Base-by-base conservation (phyloP, 495 filamentous ascomycete genomes). In the Penicillium egyptiacum region DNA sequence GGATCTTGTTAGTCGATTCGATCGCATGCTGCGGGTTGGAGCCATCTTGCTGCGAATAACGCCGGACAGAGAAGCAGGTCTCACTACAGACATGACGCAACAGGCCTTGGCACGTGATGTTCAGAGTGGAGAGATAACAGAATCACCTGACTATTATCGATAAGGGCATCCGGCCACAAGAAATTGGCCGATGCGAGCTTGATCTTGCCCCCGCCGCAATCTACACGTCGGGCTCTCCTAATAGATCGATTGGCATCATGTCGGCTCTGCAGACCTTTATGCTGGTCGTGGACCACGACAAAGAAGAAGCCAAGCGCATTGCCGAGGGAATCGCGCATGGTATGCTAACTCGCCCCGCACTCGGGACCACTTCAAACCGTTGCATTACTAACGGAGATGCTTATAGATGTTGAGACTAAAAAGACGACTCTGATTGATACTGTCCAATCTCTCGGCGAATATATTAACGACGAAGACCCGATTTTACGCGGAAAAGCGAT, bases 401-500 rank as follows among this genome's bases (percentile, higher is more conserved):
- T 53, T 60, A n/a, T 46, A 89, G 85, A 80, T 62, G 73, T 91
- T 50, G 81, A 87, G 63, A 79, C 55, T 53, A 84, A 82, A 58
- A 76, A 87, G 50, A 75, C 80, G 23, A 88, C 84, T 51, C 71
- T 91, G 19, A 77, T 91, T 46, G 82, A 86, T 39, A 70, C 88
- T 33, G 83, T 91, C 16, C 83, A 88, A 65, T 83, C 81, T 12
- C 72, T 91, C 25, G 84, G 82, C 11, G 84, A 87, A 70, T 88
- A 88, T 51, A 78, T 90, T 56, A 88, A 87, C 49, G 82, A 87
- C 61, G 87, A 89, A 55, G 86, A 90, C 68, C 75, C 75, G 41
- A 78, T 79, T 26, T 66, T 85, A 23, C 80, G 88, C 8, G 78
- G 84, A 20, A 88, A 86, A 72, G 84, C 85, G 1, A 79, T 90